Base-by-base conservation (phyloP, 208 protist genomes). In the Acanthamoeba triangularis region DNA sequence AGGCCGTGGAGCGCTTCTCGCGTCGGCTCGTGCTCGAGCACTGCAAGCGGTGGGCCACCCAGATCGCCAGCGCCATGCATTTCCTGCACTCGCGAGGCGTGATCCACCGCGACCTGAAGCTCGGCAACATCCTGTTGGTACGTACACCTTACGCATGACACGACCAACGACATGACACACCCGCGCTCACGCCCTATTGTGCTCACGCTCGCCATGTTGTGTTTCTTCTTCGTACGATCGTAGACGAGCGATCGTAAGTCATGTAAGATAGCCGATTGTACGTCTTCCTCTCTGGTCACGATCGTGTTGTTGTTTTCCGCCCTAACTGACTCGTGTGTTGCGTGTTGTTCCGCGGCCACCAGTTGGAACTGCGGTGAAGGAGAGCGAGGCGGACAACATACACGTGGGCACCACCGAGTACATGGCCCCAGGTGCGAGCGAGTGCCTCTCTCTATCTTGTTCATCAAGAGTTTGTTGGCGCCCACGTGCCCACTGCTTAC, bases 351-450 rank as follows among this genome's bases (percentile, higher is more conserved):
- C 18, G 23, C 33, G n/a, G 8, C 49, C 28, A 20, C 63, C 59
- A 92, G 88, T 93, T 52, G 88, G 88, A 0, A 93, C 88, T 4
- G 88, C 88, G 18, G 88, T 93, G 33, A 56, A 37, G 37, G 59
- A 93, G 63, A 93, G 30, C 25, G 88, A 93, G 25, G 67, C 59
- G 54, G 88, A 93, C 61, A 93, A 54, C 63, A 76, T 65, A 28
- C 23, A 14, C 10, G 63, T 93, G 56, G 88, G 88, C 59, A 93
- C 88, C 16, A 65, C 88, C 23, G 88, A 93, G 35, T 93, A 93
- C 88, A 93, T 93, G 88, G 88, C 88, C 33, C 88, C 88, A 13
- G n/a, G n/a, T n/a, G n/a, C n/a, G n/a, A n/a, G n/a, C n/a, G n/a
- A n/a, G n/a, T n/a, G n/a, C n/a, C n/a, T n/a, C n/a, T n/a, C n/a